Evolutionary conservation across 108 stramenopile genomes (phyloP).

Genomic region (Skeletonema potamos): DNA sequence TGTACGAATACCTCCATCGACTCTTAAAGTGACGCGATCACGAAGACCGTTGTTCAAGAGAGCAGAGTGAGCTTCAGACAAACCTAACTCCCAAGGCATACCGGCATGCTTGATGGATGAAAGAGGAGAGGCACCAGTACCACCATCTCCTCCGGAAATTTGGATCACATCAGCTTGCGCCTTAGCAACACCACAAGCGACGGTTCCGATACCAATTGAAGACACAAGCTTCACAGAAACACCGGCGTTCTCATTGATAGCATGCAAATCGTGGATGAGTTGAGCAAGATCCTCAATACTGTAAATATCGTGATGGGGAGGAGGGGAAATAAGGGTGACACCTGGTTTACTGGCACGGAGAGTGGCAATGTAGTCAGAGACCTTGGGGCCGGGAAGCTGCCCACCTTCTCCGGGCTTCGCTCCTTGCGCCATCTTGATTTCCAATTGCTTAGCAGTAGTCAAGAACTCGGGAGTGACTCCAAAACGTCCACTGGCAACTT

Average conservation of each 20-base stretch:
- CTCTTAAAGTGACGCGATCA: slow-evolving; percentile 86
- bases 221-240: slow-evolving; percentile 98
- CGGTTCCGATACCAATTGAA: slow-evolving; percentile 94
- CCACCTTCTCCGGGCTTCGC: slow-evolving; percentile 97
- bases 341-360: slow-evolving; percentile 88
- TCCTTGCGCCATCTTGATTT: slow-evolving; percentile 97
- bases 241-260: slow-evolving; percentile 88
- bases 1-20: slow-evolving; percentile 92
- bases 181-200: slow-evolving; percentile 95
- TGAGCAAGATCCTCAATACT: slow-evolving; percentile 96
- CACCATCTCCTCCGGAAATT: slow-evolving; percentile 92
- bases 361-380: slow-evolving; percentile 92
- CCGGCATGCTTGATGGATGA: slow-evolving; percentile 93
- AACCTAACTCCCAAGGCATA: slow-evolving; percentile 92
- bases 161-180: slow-evolving; percentile 96
- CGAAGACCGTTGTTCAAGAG: slow-evolving; percentile 86
- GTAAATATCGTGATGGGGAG: slow-evolving; percentile 97
- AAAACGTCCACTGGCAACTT: slow-evolving; percentile 93
- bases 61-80: slow-evolving; percentile 91
- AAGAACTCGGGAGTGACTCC: slow-evolving; percentile 94
- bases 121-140: slow-evolving; percentile 92
- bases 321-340: slow-evolving; percentile 93
- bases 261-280: slow-evolving; percentile 94
- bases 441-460: slow-evolving; percentile 88
- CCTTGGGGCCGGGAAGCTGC: slow-evolving; percentile 92